phyloP scores from a whole-genome alignment of 306 rosid genomes.

The Cicer yamashitae region DNA sequence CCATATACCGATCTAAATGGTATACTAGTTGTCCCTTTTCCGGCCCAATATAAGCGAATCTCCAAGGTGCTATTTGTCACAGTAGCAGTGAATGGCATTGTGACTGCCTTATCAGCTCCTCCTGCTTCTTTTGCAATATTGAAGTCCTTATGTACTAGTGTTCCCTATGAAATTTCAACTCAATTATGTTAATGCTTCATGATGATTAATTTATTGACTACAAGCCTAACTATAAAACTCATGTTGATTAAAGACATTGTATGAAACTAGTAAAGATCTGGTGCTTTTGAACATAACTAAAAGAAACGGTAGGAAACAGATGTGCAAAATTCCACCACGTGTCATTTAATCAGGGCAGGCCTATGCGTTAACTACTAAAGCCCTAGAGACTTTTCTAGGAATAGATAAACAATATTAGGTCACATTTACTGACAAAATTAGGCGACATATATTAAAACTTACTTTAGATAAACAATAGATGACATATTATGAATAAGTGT shows the following conservation, averaged over 20 bases:
- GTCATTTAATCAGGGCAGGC: too few species aligned
- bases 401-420: background rate
- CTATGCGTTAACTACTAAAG: too few species aligned
- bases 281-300: too few species aligned
- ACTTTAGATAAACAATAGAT: background rate
- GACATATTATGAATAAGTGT: background rate
- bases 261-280: too few species aligned
- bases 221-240: background rate
- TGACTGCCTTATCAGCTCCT: background rate
- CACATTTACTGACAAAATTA: too few species aligned
- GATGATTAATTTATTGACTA: background rate
- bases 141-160: background rate
- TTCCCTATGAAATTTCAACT: constrained; percentile 1
- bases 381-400: background rate
- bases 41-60: constrained; percentile 23
- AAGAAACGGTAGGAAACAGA: too few species aligned
- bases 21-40: constrained; percentile 4
- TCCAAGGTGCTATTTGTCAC: background rate
- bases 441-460: too few species aligned
- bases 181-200: background rate
- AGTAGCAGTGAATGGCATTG: background rate
- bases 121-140: constrained; percentile 2
- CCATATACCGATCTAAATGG: background rate
- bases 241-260: too few species aligned
- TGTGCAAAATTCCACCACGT: too few species aligned